These are phyloP conservation scores for Vigna radiata DNA, from an alignment of 306 rosid genomes.

Conservation along the genomic window DNA sequence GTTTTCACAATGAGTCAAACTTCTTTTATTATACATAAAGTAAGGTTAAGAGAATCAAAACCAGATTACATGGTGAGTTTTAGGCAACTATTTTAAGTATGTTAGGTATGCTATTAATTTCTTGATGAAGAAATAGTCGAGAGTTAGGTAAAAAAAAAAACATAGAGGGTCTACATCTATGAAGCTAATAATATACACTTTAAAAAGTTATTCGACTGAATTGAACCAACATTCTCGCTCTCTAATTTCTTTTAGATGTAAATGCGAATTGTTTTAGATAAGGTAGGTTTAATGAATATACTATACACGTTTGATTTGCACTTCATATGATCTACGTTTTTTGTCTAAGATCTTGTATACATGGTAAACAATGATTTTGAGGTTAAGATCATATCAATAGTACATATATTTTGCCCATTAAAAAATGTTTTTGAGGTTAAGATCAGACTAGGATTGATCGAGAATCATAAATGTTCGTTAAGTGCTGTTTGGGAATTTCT, in stretches of 20 bases:
- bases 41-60: constrained; percentile 43
- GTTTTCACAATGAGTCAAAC: not conserved
- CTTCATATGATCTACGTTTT: constrained; percentile 28
- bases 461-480: not conserved
- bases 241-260: constrained; percentile 21
- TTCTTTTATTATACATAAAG: constrained; percentile 17
- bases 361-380: not conserved
- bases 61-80: constrained; percentile 42
- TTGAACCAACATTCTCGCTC: constrained; percentile 5
- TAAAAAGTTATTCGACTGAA: constrained; percentile 7
- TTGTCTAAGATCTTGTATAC: constrained; percentile 1
- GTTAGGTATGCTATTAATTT: constrained; percentile 40
- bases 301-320: constrained; percentile 51
- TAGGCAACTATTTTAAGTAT: constrained; percentile 39
- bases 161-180: constrained; percentile 36
- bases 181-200: constrained; percentile 14
- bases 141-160: constrained; percentile 47
- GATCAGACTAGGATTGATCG: not conserved
- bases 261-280: too few relatives aligned
- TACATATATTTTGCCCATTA: not conserved
- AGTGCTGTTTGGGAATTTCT: constrained; percentile 2
- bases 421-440: not conserved
- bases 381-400: not conserved
- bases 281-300: constrained; percentile 48
- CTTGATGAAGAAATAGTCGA: constrained; percentile 28